Conservation (phyloP, 768 basidiomycete genomes). For the Austroboletus festivus region DNA sequence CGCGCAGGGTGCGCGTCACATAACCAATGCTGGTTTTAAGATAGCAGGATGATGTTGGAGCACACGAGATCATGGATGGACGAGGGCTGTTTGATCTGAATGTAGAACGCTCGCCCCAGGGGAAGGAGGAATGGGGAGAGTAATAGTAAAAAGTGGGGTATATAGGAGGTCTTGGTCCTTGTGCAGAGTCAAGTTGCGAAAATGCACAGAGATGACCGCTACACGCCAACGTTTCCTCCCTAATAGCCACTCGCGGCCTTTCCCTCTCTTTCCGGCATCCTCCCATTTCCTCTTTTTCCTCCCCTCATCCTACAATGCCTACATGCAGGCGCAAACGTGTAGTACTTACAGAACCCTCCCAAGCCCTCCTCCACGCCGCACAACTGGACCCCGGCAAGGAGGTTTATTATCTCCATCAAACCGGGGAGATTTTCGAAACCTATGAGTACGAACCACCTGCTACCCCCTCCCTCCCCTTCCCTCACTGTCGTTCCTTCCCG, state of each 20-base stretch:
- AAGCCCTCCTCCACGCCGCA: slow-evolving; percentile 61
- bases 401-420: slow-evolving; percentile 91
- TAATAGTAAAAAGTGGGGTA: slow-evolving; percentile 7
- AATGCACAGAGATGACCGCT: slow-evolving; percentile 32
- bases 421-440: slow-evolving; percentile 95
- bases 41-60: not conserved
- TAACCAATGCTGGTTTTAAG: not conserved
- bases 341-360: slow-evolving; percentile 79
- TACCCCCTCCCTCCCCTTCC: slow-evolving; percentile 25
- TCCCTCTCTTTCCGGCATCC: slow-evolving; percentile 60
- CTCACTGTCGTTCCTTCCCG: slow-evolving; percentile 15
- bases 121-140: not conserved
- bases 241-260: slow-evolving; percentile 52
- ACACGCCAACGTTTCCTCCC: slow-evolving; percentile 51
- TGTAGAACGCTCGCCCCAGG: not conserved
- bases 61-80: slow-evolving; percentile 1
- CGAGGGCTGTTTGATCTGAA: slow-evolving; percentile 5
- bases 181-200: slow-evolving; percentile 26
- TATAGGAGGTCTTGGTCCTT: slow-evolving; percentile 22
- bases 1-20: slow-evolving; percentile 12
- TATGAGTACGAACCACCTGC: slow-evolving; percentile 71
- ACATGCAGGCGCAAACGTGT: slow-evolving; percentile 89
- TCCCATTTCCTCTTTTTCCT: slow-evolving; percentile 44
- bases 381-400: slow-evolving; percentile 63
- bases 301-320: slow-evolving; percentile 59